Conservation (phyloP, 2,329 filamentous ascomycete genomes). For the Dothideomycetidae sp. region DNA sequence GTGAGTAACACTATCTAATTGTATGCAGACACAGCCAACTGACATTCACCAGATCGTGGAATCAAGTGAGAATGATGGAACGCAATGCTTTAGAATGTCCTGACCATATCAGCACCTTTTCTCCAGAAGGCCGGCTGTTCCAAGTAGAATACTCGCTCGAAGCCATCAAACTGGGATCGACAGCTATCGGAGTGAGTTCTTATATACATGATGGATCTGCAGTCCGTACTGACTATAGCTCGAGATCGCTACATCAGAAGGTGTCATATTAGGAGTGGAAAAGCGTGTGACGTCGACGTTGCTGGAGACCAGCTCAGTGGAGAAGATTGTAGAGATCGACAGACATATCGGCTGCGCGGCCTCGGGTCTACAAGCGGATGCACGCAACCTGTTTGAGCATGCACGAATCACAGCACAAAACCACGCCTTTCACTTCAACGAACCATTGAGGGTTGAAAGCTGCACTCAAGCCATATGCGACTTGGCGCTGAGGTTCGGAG, state of each 20-base stretch:
- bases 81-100: conserved; percentile 31
- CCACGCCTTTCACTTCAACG: conserved; percentile 96
- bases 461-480: conserved; percentile 99
- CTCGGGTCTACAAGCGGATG: conserved; percentile 94
- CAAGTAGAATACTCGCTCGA: conserved; percentile 99
- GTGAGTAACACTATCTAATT: conserved; percentile 41
- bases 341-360: conserved; percentile 98
- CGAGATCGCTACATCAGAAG: conserved; percentile 79
- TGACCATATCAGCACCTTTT: conserved; percentile 66
- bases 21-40: conserved; percentile 6
- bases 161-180: conserved; percentile 98
- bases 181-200: conserved; percentile 70
- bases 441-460: conserved; percentile 87
- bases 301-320: conserved; percentile 91
- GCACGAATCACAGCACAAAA: conserved; percentile 94
- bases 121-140: conserved; percentile 97
- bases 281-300: conserved; percentile 97
- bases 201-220: background rate
- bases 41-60: conserved; percentile 57
- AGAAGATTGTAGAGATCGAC: conserved; percentile 99
- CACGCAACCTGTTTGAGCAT: conserved; percentile 95
- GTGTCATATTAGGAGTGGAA: conserved; percentile 92
- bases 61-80: conserved; percentile 66
- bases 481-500: conserved; percentile 85
- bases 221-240: conserved; percentile 2